phyloP scores from a whole-genome alignment of 352 stramenopile species.

The Hyaloperonospora arabidopsidis region DNA sequence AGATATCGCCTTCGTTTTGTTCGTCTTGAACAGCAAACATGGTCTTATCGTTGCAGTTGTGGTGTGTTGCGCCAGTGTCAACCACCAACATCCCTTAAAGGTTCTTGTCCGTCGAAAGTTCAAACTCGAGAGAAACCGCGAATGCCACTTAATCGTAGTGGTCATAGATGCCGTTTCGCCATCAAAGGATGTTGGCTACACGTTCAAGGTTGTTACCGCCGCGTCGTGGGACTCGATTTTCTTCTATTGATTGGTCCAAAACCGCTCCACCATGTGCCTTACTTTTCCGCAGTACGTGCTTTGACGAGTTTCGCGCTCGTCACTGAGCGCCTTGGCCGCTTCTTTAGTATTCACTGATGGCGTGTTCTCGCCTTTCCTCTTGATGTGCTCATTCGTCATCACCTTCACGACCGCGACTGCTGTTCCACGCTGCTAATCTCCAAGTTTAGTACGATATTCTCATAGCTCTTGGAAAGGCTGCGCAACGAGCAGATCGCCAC shows the following conservation, averaged over 20 bases:
- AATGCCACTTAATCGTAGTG: conserved; percentile 11
- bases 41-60: conserved; percentile 5
- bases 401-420: conserved; percentile 10
- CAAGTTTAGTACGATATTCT: conserved; percentile 9
- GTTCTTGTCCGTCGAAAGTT: conserved; percentile 5
- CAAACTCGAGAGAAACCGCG: conserved; percentile 14
- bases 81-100: conserved; percentile 6
- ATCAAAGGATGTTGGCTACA: conserved; percentile 9
- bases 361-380: conserved; percentile 17
- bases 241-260: no score
- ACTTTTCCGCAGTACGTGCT: no score
- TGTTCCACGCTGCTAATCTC: conserved; percentile 14
- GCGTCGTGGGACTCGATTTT: neutral
- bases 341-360: neutral
- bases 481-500: conserved; percentile 4
- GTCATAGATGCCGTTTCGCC: neutral
- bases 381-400: conserved; percentile 20
- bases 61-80: conserved; percentile 16
- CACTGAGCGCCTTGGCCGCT: conserved; percentile 10
- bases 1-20: neutral
- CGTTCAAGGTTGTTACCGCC: conserved; percentile 7
- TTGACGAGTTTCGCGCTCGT: neutral
- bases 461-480: conserved; percentile 4
- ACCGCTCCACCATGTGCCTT: no score
- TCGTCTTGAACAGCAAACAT: neutral